phyloP scores from a whole-genome alignment of 768 basidiomycete species.

The Suillus americanus region DNA sequence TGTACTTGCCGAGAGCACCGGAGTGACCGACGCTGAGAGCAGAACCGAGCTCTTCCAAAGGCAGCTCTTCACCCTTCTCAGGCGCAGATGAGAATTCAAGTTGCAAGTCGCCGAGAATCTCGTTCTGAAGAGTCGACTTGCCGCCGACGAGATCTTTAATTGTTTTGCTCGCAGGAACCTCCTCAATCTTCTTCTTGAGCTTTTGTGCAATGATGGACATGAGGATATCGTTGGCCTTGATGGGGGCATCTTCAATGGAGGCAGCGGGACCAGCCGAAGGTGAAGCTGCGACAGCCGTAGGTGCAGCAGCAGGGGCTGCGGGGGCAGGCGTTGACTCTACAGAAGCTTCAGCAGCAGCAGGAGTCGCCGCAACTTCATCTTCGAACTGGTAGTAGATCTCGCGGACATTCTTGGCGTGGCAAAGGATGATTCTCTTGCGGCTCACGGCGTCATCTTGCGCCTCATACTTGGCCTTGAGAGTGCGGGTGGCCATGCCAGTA shows the following conservation, averaged over 20 bases:
- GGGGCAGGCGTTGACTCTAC: constrained; percentile 36
- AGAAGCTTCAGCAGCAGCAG: constrained; percentile 30
- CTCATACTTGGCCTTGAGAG: constrained; percentile 93
- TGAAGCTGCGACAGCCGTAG: constrained; percentile 42
- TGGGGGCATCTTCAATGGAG: constrained; percentile 84
- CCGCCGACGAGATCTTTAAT: constrained; percentile 99
- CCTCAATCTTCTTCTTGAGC: constrained; percentile 91
- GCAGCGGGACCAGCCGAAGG: constrained; percentile 63
- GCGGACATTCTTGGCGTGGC: constrained; percentile 92
- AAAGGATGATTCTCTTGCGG: constrained; percentile 78
- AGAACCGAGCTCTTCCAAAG: constrained; percentile 92
- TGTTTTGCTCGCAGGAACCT: constrained; percentile 87
- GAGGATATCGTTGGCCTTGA: constrained; percentile 89
- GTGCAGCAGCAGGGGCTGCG: constrained; percentile 40
- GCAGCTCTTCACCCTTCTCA: constrained; percentile 97
- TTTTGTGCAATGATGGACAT: constrained; percentile 93
- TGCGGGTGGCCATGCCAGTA: constrained; percentile 91
- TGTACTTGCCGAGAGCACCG: constrained; percentile 92
- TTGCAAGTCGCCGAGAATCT: constrained; percentile 95
- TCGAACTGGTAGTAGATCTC: constrained; percentile 99
- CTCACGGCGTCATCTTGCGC: constrained; percentile 81
- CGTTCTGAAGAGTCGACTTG: constrained; percentile 98
- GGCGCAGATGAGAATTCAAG: constrained; percentile 94
- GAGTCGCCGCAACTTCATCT: constrained; percentile 63
- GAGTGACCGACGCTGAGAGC: constrained; percentile 78